A percentile compares a stretch with the other conserved stretches of the same genome.
phyloP scores from a whole-genome alignment of 805 yeast species.

The Sugiyamaella chiloensis region DNA sequence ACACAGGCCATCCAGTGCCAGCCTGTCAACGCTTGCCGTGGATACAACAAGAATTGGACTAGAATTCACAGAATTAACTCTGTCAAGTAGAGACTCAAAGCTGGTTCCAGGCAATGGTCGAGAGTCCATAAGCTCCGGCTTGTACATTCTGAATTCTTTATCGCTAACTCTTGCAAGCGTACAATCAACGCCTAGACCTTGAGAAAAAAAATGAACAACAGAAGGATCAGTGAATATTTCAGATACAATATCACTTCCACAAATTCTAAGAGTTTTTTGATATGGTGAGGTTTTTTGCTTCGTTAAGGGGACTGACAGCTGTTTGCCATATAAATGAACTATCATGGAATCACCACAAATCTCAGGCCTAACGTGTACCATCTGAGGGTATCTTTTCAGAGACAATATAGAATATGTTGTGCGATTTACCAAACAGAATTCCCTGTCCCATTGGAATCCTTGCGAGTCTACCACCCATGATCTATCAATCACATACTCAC shows the following conservation, averaged over 20 bases:
- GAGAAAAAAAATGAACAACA: constrained; percentile 32
- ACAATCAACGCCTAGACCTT: constrained; percentile 35
- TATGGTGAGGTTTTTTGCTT: not conserved
- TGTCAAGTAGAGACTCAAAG: not conserved
- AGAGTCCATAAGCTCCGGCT: constrained; percentile 10
- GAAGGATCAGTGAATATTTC: constrained; percentile 17
- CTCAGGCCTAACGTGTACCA: constrained; percentile 38
- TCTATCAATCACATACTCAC: constrained; percentile 30
- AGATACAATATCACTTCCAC: constrained; percentile 14
- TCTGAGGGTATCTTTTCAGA: constrained; percentile 35
- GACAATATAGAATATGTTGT: constrained; percentile 30
- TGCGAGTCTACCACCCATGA: constrained; percentile 32
- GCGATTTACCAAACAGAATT: constrained; percentile 37
- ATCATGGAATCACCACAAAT: constrained; percentile 21
- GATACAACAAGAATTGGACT: constrained; percentile 41
- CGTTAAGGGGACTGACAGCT: constrained; percentile 14
- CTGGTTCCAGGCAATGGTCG: not conserved
- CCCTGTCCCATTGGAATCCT: constrained; percentile 43
- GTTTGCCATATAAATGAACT: constrained; percentile 19
- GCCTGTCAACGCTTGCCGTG: constrained; percentile 29
- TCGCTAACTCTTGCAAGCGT: constrained; percentile 32
- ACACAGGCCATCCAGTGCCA: constrained; percentile 17
- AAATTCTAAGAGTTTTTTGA: constrained; percentile 2
- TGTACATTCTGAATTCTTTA: constrained; percentile 13
- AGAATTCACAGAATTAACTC: constrained; percentile 33